Conservation (phyloP, 192 early-diverging fungal species). For the Backusella morwellensis region DNA sequence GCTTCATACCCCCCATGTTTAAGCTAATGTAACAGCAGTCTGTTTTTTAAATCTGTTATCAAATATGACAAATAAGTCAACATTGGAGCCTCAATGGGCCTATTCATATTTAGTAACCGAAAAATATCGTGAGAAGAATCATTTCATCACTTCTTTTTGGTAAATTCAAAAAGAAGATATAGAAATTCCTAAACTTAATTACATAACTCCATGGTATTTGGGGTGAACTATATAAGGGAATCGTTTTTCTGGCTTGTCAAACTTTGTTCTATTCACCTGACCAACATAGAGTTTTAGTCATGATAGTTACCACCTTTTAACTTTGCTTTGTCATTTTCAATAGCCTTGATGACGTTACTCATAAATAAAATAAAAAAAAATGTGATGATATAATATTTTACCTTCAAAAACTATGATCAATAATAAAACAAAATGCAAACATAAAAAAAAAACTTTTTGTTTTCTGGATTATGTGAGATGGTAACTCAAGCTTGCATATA, state of each 20-base stretch:
- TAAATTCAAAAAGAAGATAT: background rate
- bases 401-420: background rate
- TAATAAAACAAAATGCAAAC: background rate
- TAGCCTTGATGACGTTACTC: background rate
- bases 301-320: background rate
- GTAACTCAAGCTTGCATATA: background rate
- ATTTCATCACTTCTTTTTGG: background rate
- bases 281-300: background rate
- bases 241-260: background rate
- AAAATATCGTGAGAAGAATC: background rate
- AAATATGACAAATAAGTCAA: constrained; percentile 6
- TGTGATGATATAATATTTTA: background rate
- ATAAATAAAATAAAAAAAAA: background rate
- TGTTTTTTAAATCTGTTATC: background rate
- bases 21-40: background rate
- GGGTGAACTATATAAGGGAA: background rate
- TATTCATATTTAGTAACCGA: background rate
- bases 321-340: background rate
- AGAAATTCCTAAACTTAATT: background rate
- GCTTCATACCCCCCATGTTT: background rate
- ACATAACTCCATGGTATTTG: background rate
- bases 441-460: background rate
- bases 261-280: background rate
- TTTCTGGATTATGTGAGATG: background rate
- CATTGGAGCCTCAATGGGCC: background rate